Base-by-base conservation (phyloP, 306 rosid species). In the Fagus sylvatica region DNA sequence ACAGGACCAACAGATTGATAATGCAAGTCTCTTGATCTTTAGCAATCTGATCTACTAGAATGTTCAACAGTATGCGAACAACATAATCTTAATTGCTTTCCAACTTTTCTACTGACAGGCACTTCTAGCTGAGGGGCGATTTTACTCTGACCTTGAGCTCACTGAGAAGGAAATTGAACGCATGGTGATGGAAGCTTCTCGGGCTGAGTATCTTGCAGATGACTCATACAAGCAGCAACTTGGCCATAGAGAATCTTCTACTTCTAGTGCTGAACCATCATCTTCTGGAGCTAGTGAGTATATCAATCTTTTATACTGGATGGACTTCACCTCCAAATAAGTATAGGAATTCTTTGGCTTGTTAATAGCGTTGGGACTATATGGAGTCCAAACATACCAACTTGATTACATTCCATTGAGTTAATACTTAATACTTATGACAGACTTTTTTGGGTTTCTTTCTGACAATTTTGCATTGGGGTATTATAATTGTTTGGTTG, bases 121-220 rank as follows among this genome's bases (percentile, higher is more conserved):
- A 74, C 99, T 95, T 76, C 83, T 95, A 68, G 97, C 98, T 8
- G 96, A 95, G 92, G 99, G 98, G 11, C 87, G 90, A 59, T 93
- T 93, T 81, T 90, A 88, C 87, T 95, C 99, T n/a, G 99, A 95
- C 84, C 91, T 95, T 51, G 99, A 95, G 87, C 93, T 95, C 71
- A 95, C 99, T 28, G 97, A 95, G 84, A 95, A 91, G 88, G 98
- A 95, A 87, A 95, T 95, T 16, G 99, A 93, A 64, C 95, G 88
- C 34, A 86, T 88, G 83, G 99, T 93, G 74, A 93, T 95, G 81
- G 98, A 90, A 87, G 91, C 83, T 74, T 95, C 99, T 34, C 89
- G 97, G 42, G 97, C 94, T 0, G 98, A 96, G 85, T 91, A 93
- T 84, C 83, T 88, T 49, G 92, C 91, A 9, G 87, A 76, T 69